phyloP scores from a whole-genome alignment of 2,329 filamentous ascomycete species.

The Ophiocordyceps polyrhachis-furcata region DNA sequence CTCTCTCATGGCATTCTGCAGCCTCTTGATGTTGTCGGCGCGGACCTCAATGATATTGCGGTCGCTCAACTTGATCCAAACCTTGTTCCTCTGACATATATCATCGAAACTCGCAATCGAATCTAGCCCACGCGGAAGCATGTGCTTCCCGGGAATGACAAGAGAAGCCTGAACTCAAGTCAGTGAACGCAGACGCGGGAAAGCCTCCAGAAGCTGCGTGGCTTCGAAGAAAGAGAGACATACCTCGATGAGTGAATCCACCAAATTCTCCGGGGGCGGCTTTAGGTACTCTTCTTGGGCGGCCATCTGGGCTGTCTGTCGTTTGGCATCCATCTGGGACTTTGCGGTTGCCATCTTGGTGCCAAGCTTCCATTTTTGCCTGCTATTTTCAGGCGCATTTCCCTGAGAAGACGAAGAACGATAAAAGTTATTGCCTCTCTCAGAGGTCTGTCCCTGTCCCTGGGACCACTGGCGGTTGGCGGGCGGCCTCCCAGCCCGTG shows the following conservation, averaged over 20 bases:
- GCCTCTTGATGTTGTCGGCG: slow-evolving; percentile 6
- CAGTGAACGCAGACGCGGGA: neutral
- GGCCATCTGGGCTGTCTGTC: neutral
- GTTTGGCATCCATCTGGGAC: neutral
- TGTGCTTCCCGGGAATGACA: slow-evolving; percentile 11
- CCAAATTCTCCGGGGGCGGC: neutral
- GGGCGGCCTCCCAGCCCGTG: neutral
- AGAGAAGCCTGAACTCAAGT: slow-evolving; percentile 7
- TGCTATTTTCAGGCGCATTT: neutral
- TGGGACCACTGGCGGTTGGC: neutral
- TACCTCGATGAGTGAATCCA: neutral
- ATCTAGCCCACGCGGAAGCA: slow-evolving; percentile 10
- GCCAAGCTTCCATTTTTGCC: neutral
- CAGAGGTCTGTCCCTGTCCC: neutral
- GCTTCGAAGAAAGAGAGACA: neutral
- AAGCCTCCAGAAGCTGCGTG: neutral
- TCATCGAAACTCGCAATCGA: slow-evolving; percentile 8
- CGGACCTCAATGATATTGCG: slow-evolving; percentile 10
- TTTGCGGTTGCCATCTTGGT: neutral
- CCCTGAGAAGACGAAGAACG: neutral
- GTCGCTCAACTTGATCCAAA: slow-evolving; percentile 13
- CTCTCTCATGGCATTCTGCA: slow-evolving; percentile 11
- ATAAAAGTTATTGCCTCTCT: neutral
- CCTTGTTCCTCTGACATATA: slow-evolving; percentile 10
- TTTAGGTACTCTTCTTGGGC: neutral